A percentile compares a stretch with the other conserved stretches of the same genome.
Conservation (phyloP, 257 asterid genomes). For the Ballota nigra region DNA sequence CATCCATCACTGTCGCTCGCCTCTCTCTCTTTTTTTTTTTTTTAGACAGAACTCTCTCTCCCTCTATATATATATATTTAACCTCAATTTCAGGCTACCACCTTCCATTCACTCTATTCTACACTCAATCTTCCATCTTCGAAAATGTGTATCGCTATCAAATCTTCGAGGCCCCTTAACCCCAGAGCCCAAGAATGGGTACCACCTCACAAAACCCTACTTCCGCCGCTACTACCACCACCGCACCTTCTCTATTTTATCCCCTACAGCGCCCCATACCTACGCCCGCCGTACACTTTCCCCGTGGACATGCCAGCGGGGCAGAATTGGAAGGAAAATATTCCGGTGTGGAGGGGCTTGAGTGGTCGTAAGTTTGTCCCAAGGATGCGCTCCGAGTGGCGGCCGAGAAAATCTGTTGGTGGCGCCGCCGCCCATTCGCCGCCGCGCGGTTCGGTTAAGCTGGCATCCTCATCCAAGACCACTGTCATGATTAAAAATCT, state of each 20-base stretch:
- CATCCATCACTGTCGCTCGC: not conserved
- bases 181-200: not conserved
- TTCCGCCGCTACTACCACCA: not conserved
- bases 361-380: no score
- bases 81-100: no score
- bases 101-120: not conserved
- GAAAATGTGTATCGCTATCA: not conserved
- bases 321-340: not conserved
- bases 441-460: not conserved
- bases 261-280: not conserved
- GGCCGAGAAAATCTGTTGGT: not conserved
- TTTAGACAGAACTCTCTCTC: no score
- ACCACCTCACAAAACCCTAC: not conserved
- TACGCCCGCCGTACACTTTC: not conserved
- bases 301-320: not conserved
- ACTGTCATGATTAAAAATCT: conserved; percentile 40
- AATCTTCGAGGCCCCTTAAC: not conserved
- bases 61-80: no score
- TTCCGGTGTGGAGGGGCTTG: not conserved
- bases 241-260: not conserved
- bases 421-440: not conserved
- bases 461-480: not conserved
- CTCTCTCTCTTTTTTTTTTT: no score
- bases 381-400: not conserved
- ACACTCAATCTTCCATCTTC: no score